phyloP scores from a whole-genome alignment of 2,329 filamentous ascomycete species.

The Pseudogymnoascus sp. region DNA sequence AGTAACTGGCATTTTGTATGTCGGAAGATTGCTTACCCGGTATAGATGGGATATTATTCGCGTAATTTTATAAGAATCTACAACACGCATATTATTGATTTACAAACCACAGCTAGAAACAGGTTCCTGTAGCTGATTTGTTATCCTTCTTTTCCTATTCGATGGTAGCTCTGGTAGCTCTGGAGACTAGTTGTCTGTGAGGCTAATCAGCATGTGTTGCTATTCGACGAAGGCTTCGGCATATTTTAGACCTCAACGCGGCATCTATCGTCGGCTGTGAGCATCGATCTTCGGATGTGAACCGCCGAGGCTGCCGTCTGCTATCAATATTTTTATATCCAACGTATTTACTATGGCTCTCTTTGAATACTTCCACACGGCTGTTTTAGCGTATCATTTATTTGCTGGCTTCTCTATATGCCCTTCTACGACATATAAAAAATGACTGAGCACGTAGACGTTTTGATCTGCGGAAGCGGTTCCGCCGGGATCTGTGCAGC shows the following conservation, averaged over 20 bases:
- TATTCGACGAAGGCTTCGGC: neutral
- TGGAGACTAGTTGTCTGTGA: neutral
- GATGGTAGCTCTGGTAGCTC: too few species aligned
- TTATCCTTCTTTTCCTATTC: neutral
- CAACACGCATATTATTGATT: too few species aligned
- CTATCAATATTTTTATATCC: neutral
- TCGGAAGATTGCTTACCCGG: too few species aligned
- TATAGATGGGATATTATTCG: too few species aligned
- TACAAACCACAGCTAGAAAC: neutral
- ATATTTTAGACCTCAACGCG: neutral
- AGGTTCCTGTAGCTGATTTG: neutral
- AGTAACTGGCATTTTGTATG: too few species aligned
- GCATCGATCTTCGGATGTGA: too few species aligned
- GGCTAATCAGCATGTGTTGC: neutral
- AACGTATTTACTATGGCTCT: neutral
- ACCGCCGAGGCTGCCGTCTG: too few species aligned
- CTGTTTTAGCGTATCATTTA: neutral
- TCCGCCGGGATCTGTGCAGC: conserved; percentile 55
- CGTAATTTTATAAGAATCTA: too few species aligned
- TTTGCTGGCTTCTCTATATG: neutral
- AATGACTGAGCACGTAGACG: conserved; percentile 35
- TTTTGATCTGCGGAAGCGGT: conserved; percentile 54
- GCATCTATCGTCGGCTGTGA: neutral
- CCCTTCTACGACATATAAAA: neutral
- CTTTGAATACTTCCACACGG: neutral